Evolutionary conservation across 192 early-diverging fungal species (phyloP).

Genomic region (Coemansia sp.): DNA sequence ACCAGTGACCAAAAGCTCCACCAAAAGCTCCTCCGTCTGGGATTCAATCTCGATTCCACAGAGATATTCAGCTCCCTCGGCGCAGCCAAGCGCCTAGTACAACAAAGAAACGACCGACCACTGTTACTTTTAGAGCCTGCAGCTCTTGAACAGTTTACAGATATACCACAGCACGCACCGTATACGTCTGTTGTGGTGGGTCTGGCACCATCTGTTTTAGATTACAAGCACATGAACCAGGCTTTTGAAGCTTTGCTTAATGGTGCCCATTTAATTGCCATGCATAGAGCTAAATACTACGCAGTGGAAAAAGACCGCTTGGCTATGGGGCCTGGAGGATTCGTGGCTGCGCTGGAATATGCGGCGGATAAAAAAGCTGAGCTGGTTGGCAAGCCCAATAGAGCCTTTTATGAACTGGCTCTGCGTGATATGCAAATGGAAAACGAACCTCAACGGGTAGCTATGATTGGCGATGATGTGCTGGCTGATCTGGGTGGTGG

Average conservation of each 20-base stretch:
- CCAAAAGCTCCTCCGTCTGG: constrained; percentile 59
- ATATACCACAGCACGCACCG: constrained; percentile 51
- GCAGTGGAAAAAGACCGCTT: constrained; percentile 55
- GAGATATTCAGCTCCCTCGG: constrained; percentile 80
- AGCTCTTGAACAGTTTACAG: constrained; percentile 70
- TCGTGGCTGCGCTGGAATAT: constrained; percentile 81
- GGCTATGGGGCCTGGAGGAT: constrained; percentile 84
- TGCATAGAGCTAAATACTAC: constrained; percentile 82
- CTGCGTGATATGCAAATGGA: constrained; percentile 63
- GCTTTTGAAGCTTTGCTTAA: constrained; percentile 69
- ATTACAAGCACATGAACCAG: constrained; percentile 60
- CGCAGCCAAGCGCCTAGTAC: constrained; percentile 67
- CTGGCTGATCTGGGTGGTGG: constrained; percentile 76
- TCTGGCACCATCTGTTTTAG: constrained; percentile 59
- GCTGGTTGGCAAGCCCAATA: constrained; percentile 80
- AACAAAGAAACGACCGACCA: constrained; percentile 55
- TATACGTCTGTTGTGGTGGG: constrained; percentile 80
- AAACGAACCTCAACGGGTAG: constrained; percentile 52
- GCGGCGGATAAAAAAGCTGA: constrained; percentile 61
- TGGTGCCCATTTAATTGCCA: constrained; percentile 66
- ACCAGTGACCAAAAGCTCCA: constrained; percentile 57
- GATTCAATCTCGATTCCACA: constrained; percentile 57
- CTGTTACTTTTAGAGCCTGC: constrained; percentile 72
- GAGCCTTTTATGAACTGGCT: constrained; percentile 72
- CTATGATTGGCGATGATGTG: constrained; percentile 89